A percentile compares a stretch with the other conserved stretches of the same genome.
These are phyloP conservation scores for Diplotaxis tenuifolia DNA, from an alignment of 345 rosid species.

Conservation along the genomic window DNA sequence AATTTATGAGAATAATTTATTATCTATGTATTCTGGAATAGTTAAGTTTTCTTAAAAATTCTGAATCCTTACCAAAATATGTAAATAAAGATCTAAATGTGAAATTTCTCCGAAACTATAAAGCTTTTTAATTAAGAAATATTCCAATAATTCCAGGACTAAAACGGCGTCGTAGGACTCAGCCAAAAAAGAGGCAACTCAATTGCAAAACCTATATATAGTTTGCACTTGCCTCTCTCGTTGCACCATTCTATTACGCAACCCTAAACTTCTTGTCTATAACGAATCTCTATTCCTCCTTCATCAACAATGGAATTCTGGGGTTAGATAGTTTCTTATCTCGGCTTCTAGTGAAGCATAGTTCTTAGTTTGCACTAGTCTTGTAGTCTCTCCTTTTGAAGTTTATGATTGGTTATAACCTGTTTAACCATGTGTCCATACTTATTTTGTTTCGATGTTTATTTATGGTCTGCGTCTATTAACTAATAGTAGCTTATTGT, in stretches of 20 bases:
- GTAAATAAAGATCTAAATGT: not conserved
- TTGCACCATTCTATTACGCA: not conserved
- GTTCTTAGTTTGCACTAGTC: not conserved
- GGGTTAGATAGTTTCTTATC: slow-evolving; percentile 39
- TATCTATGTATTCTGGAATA: too few relatives aligned
- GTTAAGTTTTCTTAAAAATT: not conserved
- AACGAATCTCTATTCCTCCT: not conserved
- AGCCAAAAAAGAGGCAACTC: not conserved
- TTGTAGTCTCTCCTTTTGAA: not conserved
- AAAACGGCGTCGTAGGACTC: slow-evolving; percentile 19
- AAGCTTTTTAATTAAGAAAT: not conserved
- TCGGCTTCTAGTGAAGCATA: not conserved
- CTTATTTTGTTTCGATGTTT: too few relatives aligned
- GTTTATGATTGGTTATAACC: not conserved
- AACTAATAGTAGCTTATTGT: too few relatives aligned
- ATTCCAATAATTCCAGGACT: not conserved
- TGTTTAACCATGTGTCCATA: not conserved
- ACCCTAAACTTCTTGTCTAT: not conserved
- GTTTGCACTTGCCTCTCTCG: slow-evolving; percentile 2
- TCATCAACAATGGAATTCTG: slow-evolving; percentile 58
- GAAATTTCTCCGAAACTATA: not conserved
- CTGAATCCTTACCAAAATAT: not conserved
- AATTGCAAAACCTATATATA: too few relatives aligned
- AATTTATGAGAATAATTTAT: not conserved
- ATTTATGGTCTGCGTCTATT: too few relatives aligned